Conservation (phyloP, 306 rosid genomes). For the Cajanus cajan region DNA sequence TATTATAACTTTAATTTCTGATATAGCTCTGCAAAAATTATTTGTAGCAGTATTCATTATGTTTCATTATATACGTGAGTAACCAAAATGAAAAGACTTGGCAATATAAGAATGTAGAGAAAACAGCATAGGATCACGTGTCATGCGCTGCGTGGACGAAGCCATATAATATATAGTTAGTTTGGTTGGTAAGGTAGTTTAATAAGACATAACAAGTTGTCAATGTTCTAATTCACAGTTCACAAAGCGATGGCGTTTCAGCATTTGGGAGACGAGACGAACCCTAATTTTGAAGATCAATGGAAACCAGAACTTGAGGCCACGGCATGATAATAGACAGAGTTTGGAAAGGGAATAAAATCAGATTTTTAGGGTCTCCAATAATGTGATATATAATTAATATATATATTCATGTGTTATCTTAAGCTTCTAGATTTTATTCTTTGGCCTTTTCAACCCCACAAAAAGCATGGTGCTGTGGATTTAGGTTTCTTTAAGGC, state of each 20-base stretch:
- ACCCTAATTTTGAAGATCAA: not conserved
- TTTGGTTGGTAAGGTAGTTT: conserved; percentile 21
- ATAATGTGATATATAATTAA: too few species aligned
- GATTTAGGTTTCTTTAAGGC: conserved; percentile 29
- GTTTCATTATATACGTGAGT: not conserved
- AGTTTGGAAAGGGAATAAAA: conserved; percentile 53
- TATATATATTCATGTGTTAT: not conserved
- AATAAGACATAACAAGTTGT: conserved; percentile 30
- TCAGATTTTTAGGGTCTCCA: conserved; percentile 36
- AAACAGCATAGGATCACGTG: conserved; percentile 12
- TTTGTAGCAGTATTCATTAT: not conserved
- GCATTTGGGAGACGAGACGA: not conserved
- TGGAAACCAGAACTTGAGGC: not conserved
- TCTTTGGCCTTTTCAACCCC: conserved; percentile 29
- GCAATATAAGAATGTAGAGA: not conserved
- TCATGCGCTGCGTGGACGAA: not conserved
- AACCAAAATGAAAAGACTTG: not conserved
- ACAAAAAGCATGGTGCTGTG: not conserved
- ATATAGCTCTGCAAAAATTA: not conserved
- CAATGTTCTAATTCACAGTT: not conserved
- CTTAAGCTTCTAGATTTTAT: conserved; percentile 48
- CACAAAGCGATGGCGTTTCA: not conserved
- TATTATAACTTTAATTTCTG: not conserved
- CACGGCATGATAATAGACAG: conserved; percentile 14
- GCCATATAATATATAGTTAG: not conserved